A percentile compares a stretch with the other conserved stretches of the same genome.
phyloP scores from a whole-genome alignment of 768 basidiomycete species.

The Leccinum olivaceopallidum region DNA sequence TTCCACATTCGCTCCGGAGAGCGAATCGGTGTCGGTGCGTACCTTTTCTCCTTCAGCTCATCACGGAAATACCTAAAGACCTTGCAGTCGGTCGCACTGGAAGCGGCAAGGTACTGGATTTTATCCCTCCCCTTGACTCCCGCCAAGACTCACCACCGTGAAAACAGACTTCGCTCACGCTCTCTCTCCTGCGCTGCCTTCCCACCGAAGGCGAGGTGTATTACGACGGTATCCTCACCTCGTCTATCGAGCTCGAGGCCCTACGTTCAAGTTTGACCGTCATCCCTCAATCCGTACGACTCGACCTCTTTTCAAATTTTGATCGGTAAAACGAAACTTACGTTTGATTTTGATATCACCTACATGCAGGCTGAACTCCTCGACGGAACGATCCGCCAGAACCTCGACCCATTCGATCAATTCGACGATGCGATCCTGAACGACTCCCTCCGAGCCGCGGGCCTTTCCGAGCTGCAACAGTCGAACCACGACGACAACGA shows the following conservation, averaged over 20 bases:
- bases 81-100: conserved; percentile 11
- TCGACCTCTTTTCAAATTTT: too few species aligned
- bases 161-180: conserved; percentile 47
- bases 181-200: conserved; percentile 52
- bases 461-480: conserved; percentile 32
- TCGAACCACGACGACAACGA: conserved; percentile 4
- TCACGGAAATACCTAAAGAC: background rate
- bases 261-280: conserved; percentile 61
- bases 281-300: conserved; percentile 42
- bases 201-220: conserved; percentile 49
- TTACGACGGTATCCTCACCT: conserved; percentile 53
- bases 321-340: background rate
- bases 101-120: conserved; percentile 4
- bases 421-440: conserved; percentile 46
- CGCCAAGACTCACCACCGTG: background rate
- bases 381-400: conserved; percentile 45
- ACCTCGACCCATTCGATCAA: conserved; percentile 52
- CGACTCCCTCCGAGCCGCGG: conserved; percentile 41
- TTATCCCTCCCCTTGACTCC: too few species aligned
- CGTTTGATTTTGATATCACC: background rate
- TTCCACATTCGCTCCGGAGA: conserved; percentile 11
- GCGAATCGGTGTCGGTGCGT: conserved; percentile 11
- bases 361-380: conserved; percentile 36
- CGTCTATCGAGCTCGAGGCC: conserved; percentile 52
- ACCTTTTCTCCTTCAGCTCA: background rate